Base-by-base conservation (phyloP, 1,284 basidiomycete genomes). In the Chalciporus sp. region DNA sequence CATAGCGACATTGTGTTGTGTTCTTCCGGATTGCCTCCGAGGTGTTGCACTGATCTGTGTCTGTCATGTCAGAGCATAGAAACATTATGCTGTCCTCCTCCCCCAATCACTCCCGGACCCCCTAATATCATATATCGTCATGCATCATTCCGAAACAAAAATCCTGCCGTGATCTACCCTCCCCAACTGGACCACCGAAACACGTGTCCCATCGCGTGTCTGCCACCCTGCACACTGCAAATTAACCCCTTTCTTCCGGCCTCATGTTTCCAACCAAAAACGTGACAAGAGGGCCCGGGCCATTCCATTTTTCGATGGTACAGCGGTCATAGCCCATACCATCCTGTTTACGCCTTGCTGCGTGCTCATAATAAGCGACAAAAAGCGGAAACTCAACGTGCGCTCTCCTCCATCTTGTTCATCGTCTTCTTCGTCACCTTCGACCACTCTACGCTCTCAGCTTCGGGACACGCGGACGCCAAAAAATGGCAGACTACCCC, bases 311-410 rank as follows among this genome's bases (percentile, higher is more conserved):
- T 53, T n/a, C 42, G 52, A 46, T 51, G 55, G 35, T 33, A 41
- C 47, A 56, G 42, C 48, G 51, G 51, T 33, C 56, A 46, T 60
- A 64, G 51, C 65, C 52, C 35, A 6, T 55, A 47, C 65, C 58
- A 64, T 56, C 53, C 57, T 27, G 56, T 50, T 61, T 67, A 51
- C 60, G 58, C 57, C 57, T 68, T 37, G 59, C 67, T 66, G 59
- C 48, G 65, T 52, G 23, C 40, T 14, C 58, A 14, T 31, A 8
- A 12, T 49, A 56, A 52, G 42, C 52, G n/a, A n/a, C 7, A 37
- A 17, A 37, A 17, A 17, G 3, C 23, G 23, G 23, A 23, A 23
- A 23, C 23, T 16, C 35, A 37, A 37, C 35, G n/a, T 37, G 35
- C n/a, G n/a, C 35, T 10, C 12, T 28, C 28, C 12, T 14, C 47